phyloP scores from a whole-genome alignment of 1,284 basidiomycete species.

The Boletus holoroseus region DNA sequence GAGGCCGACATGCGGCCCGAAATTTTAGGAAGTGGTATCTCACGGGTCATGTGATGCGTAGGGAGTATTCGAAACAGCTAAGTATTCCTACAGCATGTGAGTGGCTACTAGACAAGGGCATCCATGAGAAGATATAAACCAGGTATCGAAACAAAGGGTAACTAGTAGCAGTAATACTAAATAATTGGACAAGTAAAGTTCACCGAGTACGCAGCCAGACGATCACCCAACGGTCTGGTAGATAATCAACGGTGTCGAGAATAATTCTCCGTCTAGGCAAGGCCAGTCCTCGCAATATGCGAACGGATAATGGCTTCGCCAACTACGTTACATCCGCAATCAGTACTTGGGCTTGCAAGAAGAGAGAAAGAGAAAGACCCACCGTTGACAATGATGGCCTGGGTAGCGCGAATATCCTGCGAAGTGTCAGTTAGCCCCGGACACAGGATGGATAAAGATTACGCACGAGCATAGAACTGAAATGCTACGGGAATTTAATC shows the following conservation, averaged over 20 bases:
- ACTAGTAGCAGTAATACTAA: conserved; percentile 26
- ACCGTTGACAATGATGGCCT: conserved; percentile 68
- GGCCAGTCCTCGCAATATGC: conserved; percentile 51
- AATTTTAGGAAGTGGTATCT: conserved; percentile 16
- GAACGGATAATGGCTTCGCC: conserved; percentile 62
- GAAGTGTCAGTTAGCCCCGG: background rate
- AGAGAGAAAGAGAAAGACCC: conserved; percentile 23
- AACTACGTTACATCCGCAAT: conserved; percentile 34
- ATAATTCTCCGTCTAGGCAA: conserved; percentile 34
- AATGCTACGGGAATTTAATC: conserved; percentile 47
- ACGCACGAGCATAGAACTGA: conserved; percentile 70
- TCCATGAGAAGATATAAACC: conserved; percentile 15
- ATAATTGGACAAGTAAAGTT: conserved; percentile 17
- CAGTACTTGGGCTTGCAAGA: background rate
- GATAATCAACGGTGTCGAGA: conserved; percentile 2
- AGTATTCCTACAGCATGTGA: conserved; percentile 22
- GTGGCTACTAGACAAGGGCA: conserved; percentile 25
- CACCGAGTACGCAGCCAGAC: conserved; percentile 7
- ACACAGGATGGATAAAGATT: background rate
- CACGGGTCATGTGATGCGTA: conserved; percentile 15
- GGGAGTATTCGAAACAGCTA: background rate
- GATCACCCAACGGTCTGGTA: conserved; percentile 13
- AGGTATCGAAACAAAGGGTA: conserved; percentile 32
- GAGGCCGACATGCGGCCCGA: background rate
- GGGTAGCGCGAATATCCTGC: conserved; percentile 70